A percentile compares a stretch with the other conserved stretches of the same genome.
These are phyloP conservation scores for Kwoniella shandongensis DNA, from an alignment of 768 basidiomycete genomes.

Conservation along the genomic window DNA sequence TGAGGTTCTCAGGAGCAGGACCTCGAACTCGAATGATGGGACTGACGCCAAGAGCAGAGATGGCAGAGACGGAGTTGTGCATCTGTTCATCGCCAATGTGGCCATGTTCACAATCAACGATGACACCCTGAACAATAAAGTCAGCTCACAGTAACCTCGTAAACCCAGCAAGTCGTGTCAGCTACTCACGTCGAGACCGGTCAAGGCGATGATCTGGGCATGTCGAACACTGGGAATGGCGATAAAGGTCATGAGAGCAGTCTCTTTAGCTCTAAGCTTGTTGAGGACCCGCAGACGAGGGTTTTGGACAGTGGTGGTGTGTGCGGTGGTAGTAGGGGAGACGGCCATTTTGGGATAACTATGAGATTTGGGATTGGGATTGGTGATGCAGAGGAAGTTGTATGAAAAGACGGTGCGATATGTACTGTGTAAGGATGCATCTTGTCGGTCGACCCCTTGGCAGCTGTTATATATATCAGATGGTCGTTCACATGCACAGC, in stretches of 20 bases:
- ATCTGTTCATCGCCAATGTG: constrained; percentile 46
- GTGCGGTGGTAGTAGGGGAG: constrained; percentile 22
- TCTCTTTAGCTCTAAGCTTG: constrained; percentile 22
- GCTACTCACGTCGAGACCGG: constrained; percentile 40
- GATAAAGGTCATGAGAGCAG: constrained; percentile 39
- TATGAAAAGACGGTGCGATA: not conserved
- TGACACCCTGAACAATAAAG: constrained; percentile 26
- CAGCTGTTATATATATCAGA: not conserved
- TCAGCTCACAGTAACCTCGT: constrained; percentile 9
- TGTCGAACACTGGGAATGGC: constrained; percentile 28
- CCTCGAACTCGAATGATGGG: constrained; percentile 47
- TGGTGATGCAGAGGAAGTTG: not conserved
- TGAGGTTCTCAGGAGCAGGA: constrained; percentile 31
- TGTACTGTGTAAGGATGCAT: not conserved
- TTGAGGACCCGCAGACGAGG: constrained; percentile 39
- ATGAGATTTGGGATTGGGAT: not conserved
- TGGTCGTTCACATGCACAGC: not conserved
- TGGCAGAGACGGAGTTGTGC: constrained; percentile 46
- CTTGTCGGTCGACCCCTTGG: no score
- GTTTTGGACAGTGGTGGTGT: constrained; percentile 30
- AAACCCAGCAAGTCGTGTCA: not conserved
- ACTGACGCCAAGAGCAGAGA: constrained; percentile 30
- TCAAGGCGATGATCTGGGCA: constrained; percentile 39
- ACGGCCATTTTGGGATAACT: not conserved
- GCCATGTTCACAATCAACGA: constrained; percentile 52